Base-by-base conservation (phyloP, 108 stramenopile genomes). In the Epithemia pelagica region DNA sequence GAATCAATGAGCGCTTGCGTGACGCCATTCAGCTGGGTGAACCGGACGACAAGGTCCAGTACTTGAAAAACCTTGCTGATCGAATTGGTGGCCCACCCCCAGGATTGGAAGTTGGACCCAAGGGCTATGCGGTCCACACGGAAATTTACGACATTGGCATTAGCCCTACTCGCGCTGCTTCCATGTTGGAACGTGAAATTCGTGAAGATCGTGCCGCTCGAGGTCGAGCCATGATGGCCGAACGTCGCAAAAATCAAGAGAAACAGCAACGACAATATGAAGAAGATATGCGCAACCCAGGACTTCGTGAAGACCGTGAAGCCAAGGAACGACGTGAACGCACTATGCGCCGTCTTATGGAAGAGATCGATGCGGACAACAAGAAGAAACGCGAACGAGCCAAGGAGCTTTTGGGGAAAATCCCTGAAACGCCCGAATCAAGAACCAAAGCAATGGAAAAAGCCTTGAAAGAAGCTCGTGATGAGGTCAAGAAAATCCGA, bases 31-130 rank as follows among this genome's bases (percentile, higher is more conserved):
- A 84, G 76, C 65, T 80, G 20, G 83, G 73, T 24, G 82, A 72
- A 1, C 75, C 74, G 1, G 58, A 75, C n/a, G 86, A 89, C 30
- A 75, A 83, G 33, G 68, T 87, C 1, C 75, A 78, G 2, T 61
- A 78, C 29, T 37, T 92, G 55, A 60, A 73, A 52, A 56, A 30
- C 0, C 73, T 92, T 21, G 76, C 83, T 21, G 75, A 73, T 7
- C 79, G 80, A 58, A 54, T 89, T 22, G 88, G 88, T n/a, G 91
- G 91, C 7, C 83, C 88, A 3, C 91, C 91, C 3, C 80, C 80
- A 0, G 80, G 76, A 23, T 71, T 92, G 19, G 72, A 71, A 25
- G 64, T 78, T 30, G 71, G 69, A 28, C 62, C 72, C 28, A 64
- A 81, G 28, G 88, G 84, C 8, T 89, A 86, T 60, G 88, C 83